phyloP scores from a whole-genome alignment of 2,329 filamentous ascomycete species.

The Proliferodiscus dingleyae region DNA sequence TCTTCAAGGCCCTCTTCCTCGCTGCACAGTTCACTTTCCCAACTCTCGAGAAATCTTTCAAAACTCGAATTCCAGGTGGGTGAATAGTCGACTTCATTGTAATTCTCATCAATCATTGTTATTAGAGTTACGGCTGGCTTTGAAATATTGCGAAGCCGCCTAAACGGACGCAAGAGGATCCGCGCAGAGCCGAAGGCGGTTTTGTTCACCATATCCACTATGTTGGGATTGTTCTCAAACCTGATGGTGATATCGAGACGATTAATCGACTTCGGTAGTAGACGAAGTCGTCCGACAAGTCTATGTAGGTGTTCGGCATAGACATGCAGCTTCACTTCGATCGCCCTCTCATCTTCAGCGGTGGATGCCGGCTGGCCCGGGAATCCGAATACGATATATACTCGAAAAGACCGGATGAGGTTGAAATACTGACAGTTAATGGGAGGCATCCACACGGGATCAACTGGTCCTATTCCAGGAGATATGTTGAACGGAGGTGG shows the following conservation, averaged over 20 bases:
- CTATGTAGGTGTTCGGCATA: slow-evolving; percentile 17
- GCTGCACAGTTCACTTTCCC: slow-evolving; percentile 10
- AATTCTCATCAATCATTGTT: not conserved
- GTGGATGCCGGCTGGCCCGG: not conserved
- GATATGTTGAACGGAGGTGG: too few relatives aligned
- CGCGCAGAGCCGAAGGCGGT: not conserved
- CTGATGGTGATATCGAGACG: not conserved
- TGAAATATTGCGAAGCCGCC: slow-evolving; percentile 1
- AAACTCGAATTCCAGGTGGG: slow-evolving; percentile 4
- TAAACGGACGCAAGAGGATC: slow-evolving; percentile 5
- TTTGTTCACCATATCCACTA: not conserved
- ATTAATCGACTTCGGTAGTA: slow-evolving; percentile 3
- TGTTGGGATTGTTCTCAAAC: not conserved
- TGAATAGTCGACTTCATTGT: not conserved
- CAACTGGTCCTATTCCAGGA: not conserved
- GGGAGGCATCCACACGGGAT: slow-evolving; percentile 7
- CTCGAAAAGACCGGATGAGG: slow-evolving; percentile 11
- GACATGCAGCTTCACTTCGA: slow-evolving; percentile 8
- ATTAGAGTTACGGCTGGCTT: not conserved
- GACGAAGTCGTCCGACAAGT: slow-evolving; percentile 12
- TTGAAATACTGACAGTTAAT: slow-evolving; percentile 9
- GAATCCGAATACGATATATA: slow-evolving; percentile 4
- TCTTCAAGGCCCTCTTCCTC: slow-evolving; percentile 2
- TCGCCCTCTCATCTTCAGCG: not conserved
- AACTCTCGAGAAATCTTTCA: slow-evolving; percentile 2